A percentile compares a stretch with the other conserved stretches of the same genome.
Conservation (phyloP, 208 protist species). For the Wallacemonas sp. region DNA sequence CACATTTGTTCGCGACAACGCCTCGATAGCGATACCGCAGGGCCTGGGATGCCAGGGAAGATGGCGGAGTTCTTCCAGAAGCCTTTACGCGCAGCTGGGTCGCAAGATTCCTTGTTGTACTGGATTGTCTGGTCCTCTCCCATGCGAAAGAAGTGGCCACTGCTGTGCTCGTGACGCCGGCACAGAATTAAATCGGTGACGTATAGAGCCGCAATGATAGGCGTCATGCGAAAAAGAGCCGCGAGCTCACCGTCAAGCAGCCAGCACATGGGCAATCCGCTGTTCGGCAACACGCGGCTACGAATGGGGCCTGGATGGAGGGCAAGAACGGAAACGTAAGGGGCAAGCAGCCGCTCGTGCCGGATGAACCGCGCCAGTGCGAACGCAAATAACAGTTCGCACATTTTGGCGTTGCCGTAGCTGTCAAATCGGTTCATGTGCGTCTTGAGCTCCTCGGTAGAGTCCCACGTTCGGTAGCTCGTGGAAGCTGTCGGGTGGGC, state of each 20-base stretch:
- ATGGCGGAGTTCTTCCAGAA: slow-evolving; percentile 57
- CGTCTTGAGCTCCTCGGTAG: slow-evolving; percentile 16
- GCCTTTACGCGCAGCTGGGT: slow-evolving; percentile 20
- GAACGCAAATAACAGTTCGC: slow-evolving; percentile 64
- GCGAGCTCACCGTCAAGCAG: slow-evolving; percentile 39
- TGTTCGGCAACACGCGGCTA: slow-evolving; percentile 39
- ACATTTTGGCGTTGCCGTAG: slow-evolving; percentile 67
- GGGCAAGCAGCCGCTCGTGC: slow-evolving; percentile 33
- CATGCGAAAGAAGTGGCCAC: slow-evolving; percentile 79
- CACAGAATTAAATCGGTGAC: slow-evolving; percentile 59
- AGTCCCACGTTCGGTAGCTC: slow-evolving; percentile 35
- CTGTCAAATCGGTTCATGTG: slow-evolving; percentile 38
- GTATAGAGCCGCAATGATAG: slow-evolving; percentile 54
- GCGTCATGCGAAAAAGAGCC: slow-evolving; percentile 50
- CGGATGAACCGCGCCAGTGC: slow-evolving; percentile 50
- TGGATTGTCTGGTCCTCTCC: slow-evolving; percentile 55
- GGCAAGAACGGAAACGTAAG: slow-evolving; percentile 49
- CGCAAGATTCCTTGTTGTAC: slow-evolving; percentile 22
- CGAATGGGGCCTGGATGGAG: slow-evolving; percentile 57
- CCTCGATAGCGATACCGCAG: slow-evolving; percentile 41
- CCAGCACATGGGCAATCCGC: slow-evolving; percentile 35
- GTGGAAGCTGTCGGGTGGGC: slow-evolving; percentile 28
- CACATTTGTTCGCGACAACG: slow-evolving; percentile 47
- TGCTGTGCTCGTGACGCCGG: slow-evolving; percentile 49
- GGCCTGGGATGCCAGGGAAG: slow-evolving; percentile 51